Base-by-base conservation (phyloP, 2,329 filamentous ascomycete species). In the Tolypocladium endophyticum region DNA sequence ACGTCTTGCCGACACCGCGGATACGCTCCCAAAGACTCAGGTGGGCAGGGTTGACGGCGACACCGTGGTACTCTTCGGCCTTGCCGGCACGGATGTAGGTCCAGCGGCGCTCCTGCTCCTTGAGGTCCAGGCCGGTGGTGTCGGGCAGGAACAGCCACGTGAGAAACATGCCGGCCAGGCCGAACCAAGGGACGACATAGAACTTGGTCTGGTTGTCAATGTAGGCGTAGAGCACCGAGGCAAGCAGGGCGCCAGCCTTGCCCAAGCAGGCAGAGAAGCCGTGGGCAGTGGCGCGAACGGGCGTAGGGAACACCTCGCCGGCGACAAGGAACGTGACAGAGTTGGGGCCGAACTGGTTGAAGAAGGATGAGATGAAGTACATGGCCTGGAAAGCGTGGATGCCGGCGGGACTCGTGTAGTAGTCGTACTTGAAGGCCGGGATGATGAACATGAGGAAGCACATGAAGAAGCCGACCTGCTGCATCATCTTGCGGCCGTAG, bases 261-360 rank as follows among this genome's bases (percentile, higher is more conserved):
- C 93, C 93, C 59, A 88, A 80, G 60, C 92, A 93, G 64, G 93
- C 93, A n/a, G 90, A 92, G 76, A 97, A 90, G 60, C 93, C 93
- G 80, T 97, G 93, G 57, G 93, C 93, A 23, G 90, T 92, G 65
- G 93, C 93, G 68, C 93, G 92, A 66, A 97, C 87, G 12, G 92
- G 90, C 0, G 92, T 96, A 12, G 93, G 93, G 81, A 90, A 97
- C n/a, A 96, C 91, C 74, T 97, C 93, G 52, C 91, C 93, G 52
- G 93, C 93, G 41, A 96, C 90, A 66, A 97, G 84, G 88, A 97
- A 97, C 63, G 92, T 96, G 69, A 97, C 92, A 55, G 86, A 88
- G 82, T 97, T 97, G 75, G 93, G 93, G 16, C 93, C 93, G 70
- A 97, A 97, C 73, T 97, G 93, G 82, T 97, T 97, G 87, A 97